A percentile compares a stretch with the other conserved stretches of the same genome.
These are phyloP conservation scores for Backusella tuberculispora DNA, from an alignment of 192 early-diverging fungal genomes.

Conservation along the genomic window DNA sequence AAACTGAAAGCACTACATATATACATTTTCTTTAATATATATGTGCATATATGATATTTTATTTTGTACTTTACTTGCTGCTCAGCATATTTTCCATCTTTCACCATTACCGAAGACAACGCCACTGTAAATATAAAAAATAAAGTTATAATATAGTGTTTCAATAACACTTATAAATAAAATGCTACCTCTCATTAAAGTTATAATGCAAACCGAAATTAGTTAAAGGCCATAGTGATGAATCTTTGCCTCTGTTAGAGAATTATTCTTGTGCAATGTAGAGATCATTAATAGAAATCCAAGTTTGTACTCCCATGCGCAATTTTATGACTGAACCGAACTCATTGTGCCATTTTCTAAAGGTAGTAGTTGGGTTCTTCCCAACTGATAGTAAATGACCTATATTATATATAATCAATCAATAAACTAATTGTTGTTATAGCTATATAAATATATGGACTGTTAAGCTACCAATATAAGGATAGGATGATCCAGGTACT, in stretches of 20 bases:
- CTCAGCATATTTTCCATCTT: background rate
- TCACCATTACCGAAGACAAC: background rate
- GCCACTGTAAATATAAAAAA: background rate
- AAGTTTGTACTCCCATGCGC: background rate
- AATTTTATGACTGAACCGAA: background rate
- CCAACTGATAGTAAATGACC: background rate
- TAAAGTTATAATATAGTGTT: no score
- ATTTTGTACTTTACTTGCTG: background rate
- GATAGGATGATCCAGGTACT: background rate
- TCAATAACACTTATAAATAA: no score
- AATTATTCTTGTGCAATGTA: background rate
- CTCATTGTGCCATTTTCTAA: slow-evolving; percentile 2
- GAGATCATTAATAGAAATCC: background rate
- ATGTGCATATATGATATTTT: background rate
- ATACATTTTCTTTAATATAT: background rate
- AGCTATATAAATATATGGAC: background rate
- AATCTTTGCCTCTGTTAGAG: background rate
- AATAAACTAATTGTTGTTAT: background rate
- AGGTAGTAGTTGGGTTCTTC: background rate
- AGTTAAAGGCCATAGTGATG: background rate
- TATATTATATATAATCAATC: background rate
- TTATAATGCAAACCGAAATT: background rate
- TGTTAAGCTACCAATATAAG: background rate
- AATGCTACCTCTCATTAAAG: background rate
- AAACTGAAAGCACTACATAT: background rate